Percentiles rank a stretch among this genome's conserved stretches.
Evolutionary conservation across 192 early-diverging fungal genomes (phyloP).

Genomic region (Gigaspora rosea): DNA sequence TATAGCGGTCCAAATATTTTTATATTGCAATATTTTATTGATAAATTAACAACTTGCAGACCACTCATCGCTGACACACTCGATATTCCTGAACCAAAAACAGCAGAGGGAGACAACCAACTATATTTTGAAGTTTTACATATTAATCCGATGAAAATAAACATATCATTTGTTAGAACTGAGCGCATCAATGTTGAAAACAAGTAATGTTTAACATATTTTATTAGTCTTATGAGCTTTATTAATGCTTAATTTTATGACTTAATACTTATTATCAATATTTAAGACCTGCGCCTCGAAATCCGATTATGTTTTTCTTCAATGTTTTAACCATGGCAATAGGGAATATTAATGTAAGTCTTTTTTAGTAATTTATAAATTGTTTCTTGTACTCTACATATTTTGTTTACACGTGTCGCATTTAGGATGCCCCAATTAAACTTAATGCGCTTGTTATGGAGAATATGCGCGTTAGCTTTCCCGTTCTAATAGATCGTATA

Average conservation of each 20-base stretch:
- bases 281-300: slow-evolving; percentile 44
- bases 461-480: slow-evolving; percentile 81
- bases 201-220: slow-evolving; percentile 40
- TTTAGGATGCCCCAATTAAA: slow-evolving; percentile 80
- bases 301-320: slow-evolving; percentile 64
- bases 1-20: background rate
- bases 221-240: background rate
- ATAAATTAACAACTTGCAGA: slow-evolving; percentile 18
- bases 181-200: slow-evolving; percentile 68
- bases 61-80: slow-evolving; percentile 53
- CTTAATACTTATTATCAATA: slow-evolving; percentile 30
- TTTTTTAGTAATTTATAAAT: background rate
- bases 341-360: slow-evolving; percentile 89
- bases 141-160: slow-evolving; percentile 92
- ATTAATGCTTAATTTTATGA: background rate
- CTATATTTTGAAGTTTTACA: slow-evolving; percentile 95
- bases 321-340: slow-evolving; percentile 96
- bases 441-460: slow-evolving; percentile 88
- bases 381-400: slow-evolving; percentile 9
- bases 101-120: slow-evolving; percentile 67
- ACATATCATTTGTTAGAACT: slow-evolving; percentile 93
- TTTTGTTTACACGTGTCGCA: background rate
- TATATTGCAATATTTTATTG: background rate
- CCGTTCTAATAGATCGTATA: slow-evolving; percentile 77
- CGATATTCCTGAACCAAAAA: slow-evolving; percentile 72